These are phyloP conservation scores for Fusarium luffae DNA, from an alignment of 2,329 filamentous ascomycete species.

Conservation along the genomic window DNA sequence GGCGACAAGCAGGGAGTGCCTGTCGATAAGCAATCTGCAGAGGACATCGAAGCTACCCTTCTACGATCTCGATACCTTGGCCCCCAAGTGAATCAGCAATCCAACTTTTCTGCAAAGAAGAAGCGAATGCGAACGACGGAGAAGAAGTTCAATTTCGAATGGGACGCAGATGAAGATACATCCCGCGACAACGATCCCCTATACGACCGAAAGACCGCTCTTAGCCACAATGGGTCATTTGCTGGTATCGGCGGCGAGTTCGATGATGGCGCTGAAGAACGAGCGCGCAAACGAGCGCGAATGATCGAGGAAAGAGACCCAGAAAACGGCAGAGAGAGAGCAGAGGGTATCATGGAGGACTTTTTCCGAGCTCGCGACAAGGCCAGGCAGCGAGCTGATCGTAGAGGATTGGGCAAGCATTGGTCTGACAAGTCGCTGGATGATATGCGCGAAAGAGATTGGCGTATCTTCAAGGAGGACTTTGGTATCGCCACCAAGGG, in stretches of 20 bases:
- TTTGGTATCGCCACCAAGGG: conserved; percentile 97
- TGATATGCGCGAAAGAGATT: conserved; percentile 97
- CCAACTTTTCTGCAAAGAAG: conserved; percentile 94
- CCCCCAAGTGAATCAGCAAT: conserved; percentile 82
- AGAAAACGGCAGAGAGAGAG: conserved; percentile 80
- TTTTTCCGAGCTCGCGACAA: conserved; percentile 70
- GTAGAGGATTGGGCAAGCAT: conserved; percentile 86
- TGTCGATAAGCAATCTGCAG: conserved; percentile 57
- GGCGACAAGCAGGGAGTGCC: conserved; percentile 46
- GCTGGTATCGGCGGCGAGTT: conserved; percentile 63
- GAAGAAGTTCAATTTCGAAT: conserved; percentile 99
- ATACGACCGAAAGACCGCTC: conserved; percentile 60
- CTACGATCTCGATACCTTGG: conserved; percentile 90
- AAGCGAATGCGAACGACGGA: conserved; percentile 93
- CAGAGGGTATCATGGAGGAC: conserved; percentile 85
- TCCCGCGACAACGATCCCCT: conserved; percentile 75
- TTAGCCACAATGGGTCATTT: conserved; percentile 52
- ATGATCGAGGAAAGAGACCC: conserved; percentile 79
- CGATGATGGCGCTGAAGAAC: conserved; percentile 66
- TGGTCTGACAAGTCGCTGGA: conserved; percentile 94
- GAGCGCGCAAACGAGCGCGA: conserved; percentile 68
- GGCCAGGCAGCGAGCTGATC: conserved; percentile 76
- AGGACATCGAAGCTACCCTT: conserved; percentile 77
- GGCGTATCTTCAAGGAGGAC: conserved; percentile 99
- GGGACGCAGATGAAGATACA: conserved; percentile 95